Conservation (phyloP, 345 rosid genomes). For the Viola odorata region DNA sequence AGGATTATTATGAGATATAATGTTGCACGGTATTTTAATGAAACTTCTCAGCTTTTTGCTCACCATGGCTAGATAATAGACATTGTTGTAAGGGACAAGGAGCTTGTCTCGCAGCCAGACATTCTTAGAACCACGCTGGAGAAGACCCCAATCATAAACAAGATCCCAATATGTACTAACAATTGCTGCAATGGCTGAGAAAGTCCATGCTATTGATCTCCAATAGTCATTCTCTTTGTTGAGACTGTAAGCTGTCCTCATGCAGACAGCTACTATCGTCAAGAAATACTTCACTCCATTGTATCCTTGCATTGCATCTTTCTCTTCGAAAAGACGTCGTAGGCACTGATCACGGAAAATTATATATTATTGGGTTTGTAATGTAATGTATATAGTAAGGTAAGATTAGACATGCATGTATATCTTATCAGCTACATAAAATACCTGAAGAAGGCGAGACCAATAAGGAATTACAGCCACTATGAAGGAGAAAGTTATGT, state of each 20-base stretch:
- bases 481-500: slow-evolving; percentile 42
- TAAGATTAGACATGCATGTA: too few species aligned
- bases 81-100: slow-evolving; percentile 38
- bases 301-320: slow-evolving; percentile 42
- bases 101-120: slow-evolving; percentile 68
- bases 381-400: too few species aligned
- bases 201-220: slow-evolving; percentile 28
- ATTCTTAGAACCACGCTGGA: slow-evolving; percentile 44
- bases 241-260: slow-evolving; percentile 49
- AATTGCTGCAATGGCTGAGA: slow-evolving; percentile 45
- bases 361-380: neutral
- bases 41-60: neutral
- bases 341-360: slow-evolving; percentile 36
- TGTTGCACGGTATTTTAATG: too few species aligned
- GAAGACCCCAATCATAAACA: slow-evolving; percentile 68
- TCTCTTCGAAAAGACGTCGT: slow-evolving; percentile 56
- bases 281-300: slow-evolving; percentile 56
- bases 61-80: slow-evolving; percentile 56
- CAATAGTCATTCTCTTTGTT: slow-evolving; percentile 6
- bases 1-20: too few species aligned
- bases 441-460: slow-evolving; percentile 59
- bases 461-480: slow-evolving; percentile 56
- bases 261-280: slow-evolving; percentile 49
- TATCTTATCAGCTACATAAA: too few species aligned
- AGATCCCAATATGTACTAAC: slow-evolving; percentile 65